A percentile compares a stretch with the other conserved stretches of the same genome.
Conservation (phyloP, 116 monocot species). For the Phalaenopsis hybrid region DNA sequence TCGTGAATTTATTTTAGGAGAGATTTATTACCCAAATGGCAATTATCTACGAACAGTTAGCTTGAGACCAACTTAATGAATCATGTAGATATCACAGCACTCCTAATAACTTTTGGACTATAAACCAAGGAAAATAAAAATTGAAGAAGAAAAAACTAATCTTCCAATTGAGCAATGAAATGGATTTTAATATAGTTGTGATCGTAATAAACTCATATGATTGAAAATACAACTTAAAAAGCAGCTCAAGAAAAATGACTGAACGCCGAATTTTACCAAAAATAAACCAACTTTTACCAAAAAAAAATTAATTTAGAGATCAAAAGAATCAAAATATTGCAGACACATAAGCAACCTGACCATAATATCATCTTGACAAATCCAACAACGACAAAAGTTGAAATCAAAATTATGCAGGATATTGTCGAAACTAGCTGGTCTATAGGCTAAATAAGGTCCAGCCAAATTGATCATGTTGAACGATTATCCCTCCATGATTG, state of each 20-base stretch:
- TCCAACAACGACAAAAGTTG: not conserved
- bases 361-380: not conserved
- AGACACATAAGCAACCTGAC: not conserved
- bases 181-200: not conserved
- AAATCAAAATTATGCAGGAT: no score
- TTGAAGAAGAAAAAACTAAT: not conserved
- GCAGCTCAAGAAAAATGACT: not conserved
- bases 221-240: not conserved
- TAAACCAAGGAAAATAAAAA: not conserved
- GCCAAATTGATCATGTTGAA: no score
- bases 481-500: no score
- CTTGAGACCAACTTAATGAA: not conserved
- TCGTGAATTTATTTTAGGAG: not conserved
- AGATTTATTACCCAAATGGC: not conserved
- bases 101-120: not conserved
- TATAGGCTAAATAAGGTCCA: no score
- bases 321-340: not conserved
- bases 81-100: not conserved
- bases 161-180: not conserved
- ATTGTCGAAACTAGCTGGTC: no score
- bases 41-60: not conserved
- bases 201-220: not conserved
- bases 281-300: not conserved
- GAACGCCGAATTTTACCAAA: not conserved
- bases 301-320: not conserved